phyloP scores from a whole-genome alignment of 2,329 filamentous ascomycete species.

The Cladophialophora bantiana region DNA sequence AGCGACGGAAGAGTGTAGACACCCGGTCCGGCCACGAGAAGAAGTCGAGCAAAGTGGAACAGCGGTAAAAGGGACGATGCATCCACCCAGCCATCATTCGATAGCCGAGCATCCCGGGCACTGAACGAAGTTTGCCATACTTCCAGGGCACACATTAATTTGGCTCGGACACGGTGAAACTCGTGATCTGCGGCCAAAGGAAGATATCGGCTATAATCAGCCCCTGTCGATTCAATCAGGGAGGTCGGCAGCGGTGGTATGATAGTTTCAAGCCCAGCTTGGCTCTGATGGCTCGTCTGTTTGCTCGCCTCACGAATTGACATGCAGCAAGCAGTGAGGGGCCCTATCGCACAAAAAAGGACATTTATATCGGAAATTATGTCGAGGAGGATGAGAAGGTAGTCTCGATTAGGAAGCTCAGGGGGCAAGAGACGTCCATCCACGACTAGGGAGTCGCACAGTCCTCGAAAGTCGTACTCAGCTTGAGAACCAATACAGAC shows the following conservation, averaged over 20 bases:
- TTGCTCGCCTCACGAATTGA: background rate
- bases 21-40: constrained; percentile 3
- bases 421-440: background rate
- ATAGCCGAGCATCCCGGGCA: background rate
- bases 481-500: background rate
- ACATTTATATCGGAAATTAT: constrained; percentile 4
- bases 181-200: constrained; percentile 16
- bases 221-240: too few species aligned
- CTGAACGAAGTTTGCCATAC: background rate
- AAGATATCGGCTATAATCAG: background rate
- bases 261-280: too few species aligned
- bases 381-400: constrained; percentile 4
- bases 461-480: constrained; percentile 6
- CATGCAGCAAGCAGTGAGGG: background rate
- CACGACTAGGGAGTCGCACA: constrained; percentile 5
- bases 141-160: background rate
- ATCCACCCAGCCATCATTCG: background rate
- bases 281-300: too few species aligned
- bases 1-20: constrained; percentile 11
- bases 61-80: constrained; percentile 2
- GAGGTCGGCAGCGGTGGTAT: too few species aligned
- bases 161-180: background rate
- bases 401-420: background rate
- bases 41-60: constrained; percentile 2
- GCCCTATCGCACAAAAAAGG: constrained; percentile 7